Base-by-base conservation (phyloP, 2,329 filamentous ascomycete genomes). In the Thelonectria rubi region DNA sequence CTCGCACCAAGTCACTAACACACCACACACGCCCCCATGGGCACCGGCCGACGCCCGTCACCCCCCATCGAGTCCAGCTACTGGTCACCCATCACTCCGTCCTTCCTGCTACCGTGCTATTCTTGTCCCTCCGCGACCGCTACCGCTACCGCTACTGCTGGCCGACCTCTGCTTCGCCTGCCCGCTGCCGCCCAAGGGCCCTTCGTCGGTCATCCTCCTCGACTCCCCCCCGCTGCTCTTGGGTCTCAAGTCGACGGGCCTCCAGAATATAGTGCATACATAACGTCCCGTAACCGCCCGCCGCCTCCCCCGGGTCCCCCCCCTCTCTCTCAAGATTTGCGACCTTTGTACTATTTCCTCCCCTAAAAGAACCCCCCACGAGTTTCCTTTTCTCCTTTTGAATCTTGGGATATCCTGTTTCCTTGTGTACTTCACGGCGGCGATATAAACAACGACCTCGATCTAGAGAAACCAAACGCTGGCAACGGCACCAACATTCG, bases 201-300 rank as follows among this genome's bases (percentile, higher is more conserved):
- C 43, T 50, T 49, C 48, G 30, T 53, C 52, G 45, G 30, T 15
- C 24, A n/a, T 21, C 21, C 20, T 47, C 20, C 42, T 20, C 21
- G n/a, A 12, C 21, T 3, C 3, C 12, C 24, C 45, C 43, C 45
- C 20, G 45, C 45, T 21, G 21, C 24, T 54, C 34, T 18, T 51
- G 43, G 32, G 42, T 50, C 46, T 54, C 40, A 10, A 26, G 20
- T 21, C 32, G 47, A 55, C 55, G 63, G 56, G 64, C 51, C 55
- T 50, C 64, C 58, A 60, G 63, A 64, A 63, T 72, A 72, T 69
- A 72, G 69, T 72, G 69, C 69, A 76, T 83, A 83, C 81, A 82
- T 83, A 84, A 83, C 78, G 74, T 72, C 69, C 75, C 73, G 74
- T 79, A 81, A 75, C 76, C 80, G 79, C 81, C 81, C 79, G 70